Evolutionary conservation across 2,329 filamentous ascomycete genomes (phyloP).

Genomic region (Chrysosporium queenslandicum): DNA sequence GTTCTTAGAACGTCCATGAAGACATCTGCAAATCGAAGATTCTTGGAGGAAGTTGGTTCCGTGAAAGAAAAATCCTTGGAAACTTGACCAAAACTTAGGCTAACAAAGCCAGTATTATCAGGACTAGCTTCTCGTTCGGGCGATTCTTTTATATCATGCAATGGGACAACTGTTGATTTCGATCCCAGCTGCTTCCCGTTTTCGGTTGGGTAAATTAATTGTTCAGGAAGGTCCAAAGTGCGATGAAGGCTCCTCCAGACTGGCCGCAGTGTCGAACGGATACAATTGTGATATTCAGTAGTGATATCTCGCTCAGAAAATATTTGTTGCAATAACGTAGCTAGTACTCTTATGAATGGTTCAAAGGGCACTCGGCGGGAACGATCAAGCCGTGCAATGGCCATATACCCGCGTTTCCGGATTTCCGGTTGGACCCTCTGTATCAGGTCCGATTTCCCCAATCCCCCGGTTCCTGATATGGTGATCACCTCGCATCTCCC

Average conservation of each 20-base stretch:
- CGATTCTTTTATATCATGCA: slow-evolving; percentile 26
- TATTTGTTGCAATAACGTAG: slow-evolving; percentile 53
- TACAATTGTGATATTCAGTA: slow-evolving; percentile 51
- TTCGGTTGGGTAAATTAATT: slow-evolving; percentile 40
- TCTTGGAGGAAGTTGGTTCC: slow-evolving; percentile 28
- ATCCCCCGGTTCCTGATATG: slow-evolving; percentile 47
- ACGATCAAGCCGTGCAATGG: slow-evolving; percentile 51
- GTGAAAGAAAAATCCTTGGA: slow-evolving; percentile 26
- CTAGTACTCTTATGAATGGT: slow-evolving; percentile 50
- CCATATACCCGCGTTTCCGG: slow-evolving; percentile 51
- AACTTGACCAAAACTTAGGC: slow-evolving; percentile 29
- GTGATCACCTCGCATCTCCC: slow-evolving; percentile 52
- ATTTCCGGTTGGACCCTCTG: slow-evolving; percentile 49
- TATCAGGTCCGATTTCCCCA: slow-evolving; percentile 52
- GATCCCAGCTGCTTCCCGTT: slow-evolving; percentile 28
- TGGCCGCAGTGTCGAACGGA: slow-evolving; percentile 46
- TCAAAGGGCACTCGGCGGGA: slow-evolving; percentile 52
- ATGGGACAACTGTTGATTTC: slow-evolving; percentile 16
- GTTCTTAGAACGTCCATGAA: slow-evolving; percentile 77
- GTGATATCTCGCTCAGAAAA: slow-evolving; percentile 55
- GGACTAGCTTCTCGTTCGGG: slow-evolving; percentile 25
- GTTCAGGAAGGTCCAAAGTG: slow-evolving; percentile 58
- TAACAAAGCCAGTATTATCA: slow-evolving; percentile 26
- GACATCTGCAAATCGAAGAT: slow-evolving; percentile 71
- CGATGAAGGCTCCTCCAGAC: slow-evolving; percentile 49